These are phyloP conservation scores for Venturia pyrina DNA, from an alignment of 2,329 filamentous ascomycete species.

Conservation along the genomic window DNA sequence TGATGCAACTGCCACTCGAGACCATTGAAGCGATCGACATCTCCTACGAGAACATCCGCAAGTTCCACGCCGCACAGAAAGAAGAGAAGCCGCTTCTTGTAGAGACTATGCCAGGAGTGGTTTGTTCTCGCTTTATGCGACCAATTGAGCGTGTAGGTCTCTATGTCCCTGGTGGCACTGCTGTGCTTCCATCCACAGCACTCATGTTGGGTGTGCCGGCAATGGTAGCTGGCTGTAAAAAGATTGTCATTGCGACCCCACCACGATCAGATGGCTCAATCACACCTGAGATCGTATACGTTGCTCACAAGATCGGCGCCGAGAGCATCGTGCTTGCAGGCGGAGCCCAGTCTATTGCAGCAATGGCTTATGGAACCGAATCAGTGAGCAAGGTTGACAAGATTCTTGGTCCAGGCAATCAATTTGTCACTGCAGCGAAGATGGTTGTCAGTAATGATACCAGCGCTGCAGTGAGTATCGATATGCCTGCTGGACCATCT, in stretches of 20 bases:
- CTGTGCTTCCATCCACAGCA: conserved; percentile 91
- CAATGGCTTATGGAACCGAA: conserved; percentile 95
- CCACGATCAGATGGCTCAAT: conserved; percentile 81
- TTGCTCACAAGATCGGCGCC: conserved; percentile 91
- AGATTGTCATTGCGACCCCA: conserved; percentile 86
- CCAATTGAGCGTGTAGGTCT: conserved; percentile 94
- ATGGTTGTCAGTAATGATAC: conserved; percentile 98
- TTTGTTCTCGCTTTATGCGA: conserved; percentile 85
- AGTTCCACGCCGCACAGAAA: conserved; percentile 86
- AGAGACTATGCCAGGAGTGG: conserved; percentile 95
- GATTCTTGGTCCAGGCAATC: conserved; percentile 94
- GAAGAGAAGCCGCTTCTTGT: conserved; percentile 73
- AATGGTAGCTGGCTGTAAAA: conserved; percentile 93
- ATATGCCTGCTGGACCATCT: conserved; percentile 95
- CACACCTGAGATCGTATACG: conserved; percentile 95
- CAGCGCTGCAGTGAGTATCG: conserved; percentile 86
- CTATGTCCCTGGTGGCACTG: conserved; percentile 92
- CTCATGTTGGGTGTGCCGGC: conserved; percentile 97
- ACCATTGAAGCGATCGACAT: conserved; percentile 87
- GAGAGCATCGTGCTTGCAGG: conserved; percentile 93
- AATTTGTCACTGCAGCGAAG: conserved; percentile 97
- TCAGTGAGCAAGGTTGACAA: conserved; percentile 96
- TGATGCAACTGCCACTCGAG: conserved; percentile 79
- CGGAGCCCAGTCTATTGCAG: conserved; percentile 89
- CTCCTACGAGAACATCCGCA: conserved; percentile 87